These are phyloP conservation scores for Gracilariopsis chorda DNA, from an alignment of 23 red algal species.

Conservation along the genomic window DNA sequence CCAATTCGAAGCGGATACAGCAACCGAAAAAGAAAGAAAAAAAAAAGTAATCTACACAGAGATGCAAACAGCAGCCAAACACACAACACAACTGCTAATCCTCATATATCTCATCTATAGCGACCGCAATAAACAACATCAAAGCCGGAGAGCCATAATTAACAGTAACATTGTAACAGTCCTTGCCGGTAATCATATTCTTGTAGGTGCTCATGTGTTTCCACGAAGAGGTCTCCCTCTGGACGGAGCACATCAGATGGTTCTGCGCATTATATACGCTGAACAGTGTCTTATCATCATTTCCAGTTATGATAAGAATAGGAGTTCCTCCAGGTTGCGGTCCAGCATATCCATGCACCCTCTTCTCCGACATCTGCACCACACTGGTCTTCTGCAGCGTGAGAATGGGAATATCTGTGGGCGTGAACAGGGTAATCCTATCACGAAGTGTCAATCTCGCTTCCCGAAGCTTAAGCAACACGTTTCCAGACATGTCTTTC, in stretches of 20 bases:
- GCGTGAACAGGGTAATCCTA: slow-evolving; percentile 38
- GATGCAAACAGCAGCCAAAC: too few species aligned
- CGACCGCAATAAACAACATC: slow-evolving; percentile 48
- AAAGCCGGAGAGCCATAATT: slow-evolving; percentile 47
- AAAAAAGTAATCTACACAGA: too few species aligned
- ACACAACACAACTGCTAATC: too few species aligned
- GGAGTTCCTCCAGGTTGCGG: background rate
- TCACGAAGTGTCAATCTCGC: slow-evolving; percentile 30
- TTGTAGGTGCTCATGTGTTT: too few species aligned
- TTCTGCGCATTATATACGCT: slow-evolving; percentile 11
- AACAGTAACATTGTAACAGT: slow-evolving; percentile 51
- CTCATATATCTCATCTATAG: slow-evolving; percentile 59
- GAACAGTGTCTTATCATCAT: slow-evolving; percentile 36
- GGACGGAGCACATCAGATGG: slow-evolving; percentile 4
- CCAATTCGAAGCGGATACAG: too few species aligned
- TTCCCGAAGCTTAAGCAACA: slow-evolving; percentile 44
- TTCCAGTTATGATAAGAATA: slow-evolving; percentile 43
- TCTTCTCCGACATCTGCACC: slow-evolving; percentile 33
- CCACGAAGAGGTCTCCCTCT: background rate
- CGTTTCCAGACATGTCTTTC: slow-evolving; percentile 44
- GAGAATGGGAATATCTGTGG: slow-evolving; percentile 40
- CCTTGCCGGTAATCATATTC: slow-evolving; percentile 55
- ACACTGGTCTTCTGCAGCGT: slow-evolving; percentile 38
- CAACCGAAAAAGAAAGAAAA: too few species aligned
- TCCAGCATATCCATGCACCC: slow-evolving; percentile 36